Conservation (phyloP, 2,329 filamentous ascomycete genomes). For the Kalmusia sp. region DNA sequence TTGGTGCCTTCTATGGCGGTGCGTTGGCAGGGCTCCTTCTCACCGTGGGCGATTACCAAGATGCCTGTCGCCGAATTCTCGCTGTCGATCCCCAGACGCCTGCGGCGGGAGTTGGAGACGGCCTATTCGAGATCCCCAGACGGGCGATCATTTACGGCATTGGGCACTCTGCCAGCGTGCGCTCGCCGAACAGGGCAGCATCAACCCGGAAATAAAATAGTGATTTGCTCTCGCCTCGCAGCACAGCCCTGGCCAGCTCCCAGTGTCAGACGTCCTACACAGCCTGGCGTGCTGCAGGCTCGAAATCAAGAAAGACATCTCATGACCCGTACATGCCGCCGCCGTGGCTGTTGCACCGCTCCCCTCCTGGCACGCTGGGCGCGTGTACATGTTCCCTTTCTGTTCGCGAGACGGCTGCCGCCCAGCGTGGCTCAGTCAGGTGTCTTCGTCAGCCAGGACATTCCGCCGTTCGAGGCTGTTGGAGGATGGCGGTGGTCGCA, state of each 20-base stretch:
- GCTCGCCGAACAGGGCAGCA: constrained; percentile 19
- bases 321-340: constrained; percentile 14
- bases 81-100: constrained; percentile 11
- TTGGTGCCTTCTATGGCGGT: too few relatives aligned
- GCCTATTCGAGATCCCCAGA: constrained; percentile 21
- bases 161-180: constrained; percentile 12
- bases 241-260: neutral
- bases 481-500: too few relatives aligned
- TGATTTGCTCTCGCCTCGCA: constrained; percentile 7
- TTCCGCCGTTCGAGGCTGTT: neutral
- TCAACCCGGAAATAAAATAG: constrained; percentile 14
- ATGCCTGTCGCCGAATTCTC: neutral
- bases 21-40: constrained; percentile 11
- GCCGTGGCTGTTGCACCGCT: neutral
- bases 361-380: neutral
- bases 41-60: neutral
- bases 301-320: constrained; percentile 14
- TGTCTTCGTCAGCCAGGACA: constrained; percentile 17
- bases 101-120: neutral
- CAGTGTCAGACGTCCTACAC: neutral
- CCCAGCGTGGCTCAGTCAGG: constrained; percentile 20
- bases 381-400: neutral
- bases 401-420: neutral
- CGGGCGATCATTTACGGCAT: constrained; percentile 28
- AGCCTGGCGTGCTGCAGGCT: constrained; percentile 6